Evolutionary conservation across 345 rosid genomes (phyloP), one percentile per base, ranked within the genome.

Genomic region (Angophora floribunda): DNA sequence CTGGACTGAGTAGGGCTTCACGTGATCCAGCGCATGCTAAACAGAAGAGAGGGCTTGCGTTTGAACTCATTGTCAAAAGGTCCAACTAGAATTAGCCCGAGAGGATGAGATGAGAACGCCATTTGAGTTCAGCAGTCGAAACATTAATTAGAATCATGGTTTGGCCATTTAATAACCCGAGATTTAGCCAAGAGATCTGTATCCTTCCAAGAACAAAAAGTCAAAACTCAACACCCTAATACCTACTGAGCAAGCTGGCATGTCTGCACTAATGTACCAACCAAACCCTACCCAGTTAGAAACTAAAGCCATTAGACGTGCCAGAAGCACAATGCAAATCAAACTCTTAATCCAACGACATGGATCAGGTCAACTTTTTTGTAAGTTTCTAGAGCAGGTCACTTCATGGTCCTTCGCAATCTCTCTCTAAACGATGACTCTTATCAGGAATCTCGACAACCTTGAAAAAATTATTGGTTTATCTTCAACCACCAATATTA

Each of bases 21-120:
- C 82, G 89, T 88, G 89, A 88, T 88, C 86, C 89, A 88, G 89
- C 89, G 87, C 87, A 82, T 30, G 80, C n/a, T 85, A 49, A 75
- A 75, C 49, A 36, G 45, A 28, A 36, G 41, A 9, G 82, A 36
- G 30, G 26, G 26, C 82, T 17, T 47, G 49, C 61, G 49, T 75
- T 36, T 9, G 82, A 36, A 75, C 49, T 36, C 19, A 6, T 19
- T 75, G 49, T 11, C 82, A 36, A 9, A 36, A 75, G 36, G 24
- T 9, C 47, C 82, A 75, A 75, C 2, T 41, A 36, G 26, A 75
- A 75, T 17, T 36, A 51, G 86, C 24, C 50, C 50, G 55, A 44
- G 55, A 85, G 16, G 86, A 50, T 14, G 57, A 85, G 19, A 51
- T 14, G 21, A 26, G 86, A 26, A 49, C 82, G 36, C 49, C 82